Evolutionary conservation across 2,329 filamentous ascomycete species (phyloP), one percentile per base, ranked within the genome.

Genomic region (Graphilbum fragrans): DNA sequence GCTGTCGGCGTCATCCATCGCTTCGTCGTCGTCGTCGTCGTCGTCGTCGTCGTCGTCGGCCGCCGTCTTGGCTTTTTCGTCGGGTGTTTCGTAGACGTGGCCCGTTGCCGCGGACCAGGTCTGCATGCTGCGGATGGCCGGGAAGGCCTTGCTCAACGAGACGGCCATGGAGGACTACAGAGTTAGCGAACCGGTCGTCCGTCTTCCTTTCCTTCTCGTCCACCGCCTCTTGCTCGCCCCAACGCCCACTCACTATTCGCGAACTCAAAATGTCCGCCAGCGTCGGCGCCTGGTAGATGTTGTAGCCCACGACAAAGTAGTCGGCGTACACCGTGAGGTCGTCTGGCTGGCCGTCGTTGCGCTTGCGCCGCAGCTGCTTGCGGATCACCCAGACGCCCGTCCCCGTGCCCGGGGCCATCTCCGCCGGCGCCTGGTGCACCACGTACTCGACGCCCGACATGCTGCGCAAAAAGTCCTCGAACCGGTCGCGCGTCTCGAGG

Each of bases 371-470:
- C 21, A 70, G 76, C 59, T 82, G 78, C 63, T 82, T 82, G 52
- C 76, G 70, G 50, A 82, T 80, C 22, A 81, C 73, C 77, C 77
- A 82, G 9, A 82, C 75, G 22, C 77, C 77, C 0, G 77, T 80
- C 19, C 69, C 69, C 31, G 61, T 64, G n/a, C 74, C 74, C 0
- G 74, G 74, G 0, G 67, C 72, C 51, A 70, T 76, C 56, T 80
- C 75, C 22, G 74, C 74, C 1, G 76, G 77, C 49, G 78, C 74
- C 53, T 80, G 72, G 31, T 74, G 74, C 40, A 82, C 75, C 39
- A 80, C 66, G 54, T 77, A 82, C 59, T 82, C 78, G 37, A 81
- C 62, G 3, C 78, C 78, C 1, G 71, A 70, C 77, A 82, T 82
- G 43, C 70, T 74, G 49, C 67, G 69, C 29, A 82, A 60, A 18